These are phyloP conservation scores for Jatropha podagrica DNA, from an alignment of 441 rosid species.

Conservation along the genomic window DNA sequence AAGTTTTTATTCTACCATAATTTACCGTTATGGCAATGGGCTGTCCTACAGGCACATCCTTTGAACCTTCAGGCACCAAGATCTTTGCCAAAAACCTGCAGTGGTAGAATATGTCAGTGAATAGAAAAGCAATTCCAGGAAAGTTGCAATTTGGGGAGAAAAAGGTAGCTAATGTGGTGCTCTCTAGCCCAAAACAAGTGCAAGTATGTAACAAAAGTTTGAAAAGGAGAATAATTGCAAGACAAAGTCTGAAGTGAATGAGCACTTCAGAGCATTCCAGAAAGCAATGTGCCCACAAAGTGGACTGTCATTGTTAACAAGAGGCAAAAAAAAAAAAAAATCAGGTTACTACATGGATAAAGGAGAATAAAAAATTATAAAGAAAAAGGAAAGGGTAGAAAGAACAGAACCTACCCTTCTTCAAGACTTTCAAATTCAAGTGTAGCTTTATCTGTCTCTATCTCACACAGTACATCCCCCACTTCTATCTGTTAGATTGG, in stretches of 20 bases:
- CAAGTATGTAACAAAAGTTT: background rate
- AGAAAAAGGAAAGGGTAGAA: conserved; percentile 5
- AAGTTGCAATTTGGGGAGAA: conserved; percentile 1
- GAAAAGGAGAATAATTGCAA: background rate
- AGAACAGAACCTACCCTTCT: conserved; percentile 65
- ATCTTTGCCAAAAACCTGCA: conserved; percentile 92
- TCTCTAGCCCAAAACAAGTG: conserved; percentile 13
- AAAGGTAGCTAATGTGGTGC: background rate
- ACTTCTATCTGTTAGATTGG: conserved; percentile 73
- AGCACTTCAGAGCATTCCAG: background rate
- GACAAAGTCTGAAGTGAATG: background rate
- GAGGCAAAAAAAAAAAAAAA: background rate
- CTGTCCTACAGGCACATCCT: conserved; percentile 87
- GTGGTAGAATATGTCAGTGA: conserved; percentile 17
- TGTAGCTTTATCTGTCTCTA: conserved; percentile 98
- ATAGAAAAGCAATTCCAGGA: conserved; percentile 9
- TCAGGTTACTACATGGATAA: background rate
- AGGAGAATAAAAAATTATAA: background rate
- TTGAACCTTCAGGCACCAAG: conserved; percentile 82
- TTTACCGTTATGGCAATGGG: conserved; percentile 88
- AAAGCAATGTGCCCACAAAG: background rate
- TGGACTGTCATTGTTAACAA: background rate
- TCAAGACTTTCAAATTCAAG: conserved; percentile 94
- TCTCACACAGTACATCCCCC: conserved; percentile 89
- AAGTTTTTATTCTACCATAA: background rate